phyloP scores from a whole-genome alignment of 148 eudicot genomes.

The Nepenthes gracilis region DNA sequence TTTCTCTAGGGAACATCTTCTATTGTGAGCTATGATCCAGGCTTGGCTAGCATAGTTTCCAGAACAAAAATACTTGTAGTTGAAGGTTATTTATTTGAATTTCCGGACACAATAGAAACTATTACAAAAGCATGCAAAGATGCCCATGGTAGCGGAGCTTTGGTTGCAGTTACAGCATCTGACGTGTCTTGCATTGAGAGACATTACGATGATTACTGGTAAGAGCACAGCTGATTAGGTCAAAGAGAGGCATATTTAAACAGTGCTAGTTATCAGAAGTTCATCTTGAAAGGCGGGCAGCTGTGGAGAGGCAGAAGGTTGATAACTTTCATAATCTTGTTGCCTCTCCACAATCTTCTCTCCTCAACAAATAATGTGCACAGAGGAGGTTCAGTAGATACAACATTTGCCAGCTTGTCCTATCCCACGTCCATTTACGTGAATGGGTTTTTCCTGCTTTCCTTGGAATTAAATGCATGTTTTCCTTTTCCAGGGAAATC shows the following conservation, averaged over 20 bases:
- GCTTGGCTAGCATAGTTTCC: conserved; percentile 51
- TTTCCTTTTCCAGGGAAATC: conserved; percentile 60
- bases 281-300: background rate
- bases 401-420: no score
- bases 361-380: no score
- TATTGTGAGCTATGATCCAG: conserved; percentile 58
- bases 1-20: conserved; percentile 87
- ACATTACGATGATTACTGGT: conserved; percentile 94
- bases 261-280: background rate
- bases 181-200: conserved; percentile 94
- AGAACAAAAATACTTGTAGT: conserved; percentile 78
- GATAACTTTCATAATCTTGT: no score
- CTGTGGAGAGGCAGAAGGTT: no score
- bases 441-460: no score
- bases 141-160: conserved; percentile 70
- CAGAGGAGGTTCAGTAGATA: no score
- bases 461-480: background rate
- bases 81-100: conserved; percentile 93
- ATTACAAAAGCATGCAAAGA: conserved; percentile 76
- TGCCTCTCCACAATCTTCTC: no score
- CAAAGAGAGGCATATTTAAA: background rate
- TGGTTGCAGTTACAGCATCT: conserved; percentile 92
- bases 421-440: no score
- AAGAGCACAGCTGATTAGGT: conserved; percentile 6
- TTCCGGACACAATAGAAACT: conserved; percentile 79